phyloP scores from a whole-genome alignment of 768 basidiomycete species.

The Sutorius australiensis region DNA sequence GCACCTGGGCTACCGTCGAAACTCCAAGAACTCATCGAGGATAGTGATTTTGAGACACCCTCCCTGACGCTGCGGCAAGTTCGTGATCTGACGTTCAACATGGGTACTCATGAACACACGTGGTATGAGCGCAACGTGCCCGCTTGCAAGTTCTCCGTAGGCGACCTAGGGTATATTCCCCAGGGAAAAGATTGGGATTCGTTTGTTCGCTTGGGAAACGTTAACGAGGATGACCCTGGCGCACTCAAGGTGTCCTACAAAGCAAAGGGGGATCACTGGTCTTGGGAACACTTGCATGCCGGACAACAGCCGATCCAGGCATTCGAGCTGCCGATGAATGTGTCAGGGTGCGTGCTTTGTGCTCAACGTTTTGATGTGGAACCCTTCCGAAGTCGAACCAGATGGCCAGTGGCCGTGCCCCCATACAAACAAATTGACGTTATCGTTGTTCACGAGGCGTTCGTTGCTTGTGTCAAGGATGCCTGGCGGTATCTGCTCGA shows the following conservation, averaged over 20 bases:
- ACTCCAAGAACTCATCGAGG: constrained; percentile 34
- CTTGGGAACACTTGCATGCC: constrained; percentile 35
- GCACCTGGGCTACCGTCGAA: constrained; percentile 29
- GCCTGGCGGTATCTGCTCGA: constrained; percentile 40
- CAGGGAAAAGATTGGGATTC: constrained; percentile 33
- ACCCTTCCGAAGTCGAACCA: constrained; percentile 12
- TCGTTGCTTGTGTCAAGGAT: constrained; percentile 26
- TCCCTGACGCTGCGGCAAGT: constrained; percentile 36
- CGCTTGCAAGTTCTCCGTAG: constrained; percentile 38
- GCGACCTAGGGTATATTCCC: constrained; percentile 45
- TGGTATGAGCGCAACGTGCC: constrained; percentile 42
- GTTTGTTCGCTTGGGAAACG: constrained; percentile 40
- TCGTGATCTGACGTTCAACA: constrained; percentile 36
- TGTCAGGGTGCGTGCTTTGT: constrained; percentile 30
- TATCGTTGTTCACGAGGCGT: constrained; percentile 34
- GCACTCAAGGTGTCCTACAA: constrained; percentile 20
- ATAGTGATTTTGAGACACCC: constrained; percentile 26
- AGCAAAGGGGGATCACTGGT: constrained; percentile 34
- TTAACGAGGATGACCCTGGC: constrained; percentile 30
- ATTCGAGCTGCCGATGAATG: constrained; percentile 30
- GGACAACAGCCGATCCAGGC: constrained; percentile 32
- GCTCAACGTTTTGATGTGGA: neutral
- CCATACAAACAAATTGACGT: constrained; percentile 37
- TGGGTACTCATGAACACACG: constrained; percentile 34
- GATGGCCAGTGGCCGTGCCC: constrained; percentile 44